A percentile compares a stretch with the other conserved stretches of the same genome.
Evolutionary conservation across 2,329 filamentous ascomycete genomes (phyloP).

Genomic region (Aspergillus fumigatiaffinis): DNA sequence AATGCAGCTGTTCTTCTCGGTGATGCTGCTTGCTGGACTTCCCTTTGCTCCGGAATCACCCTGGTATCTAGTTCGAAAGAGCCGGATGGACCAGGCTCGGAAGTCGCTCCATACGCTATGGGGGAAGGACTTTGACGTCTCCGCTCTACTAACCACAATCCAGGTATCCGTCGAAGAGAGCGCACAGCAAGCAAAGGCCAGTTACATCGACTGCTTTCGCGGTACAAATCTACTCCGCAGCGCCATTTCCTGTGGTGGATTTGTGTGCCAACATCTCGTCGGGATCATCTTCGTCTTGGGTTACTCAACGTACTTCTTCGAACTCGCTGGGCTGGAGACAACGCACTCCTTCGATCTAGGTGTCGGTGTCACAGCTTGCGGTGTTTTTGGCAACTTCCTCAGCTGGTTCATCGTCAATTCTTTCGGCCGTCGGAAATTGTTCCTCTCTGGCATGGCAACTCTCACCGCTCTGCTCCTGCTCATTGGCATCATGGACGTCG

Average conservation of each 20-base stretch:
- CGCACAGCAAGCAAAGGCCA: neutral
- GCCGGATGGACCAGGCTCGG: neutral
- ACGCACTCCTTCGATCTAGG: conserved; percentile 33
- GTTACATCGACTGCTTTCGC: conserved; percentile 25
- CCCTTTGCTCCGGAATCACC: no score
- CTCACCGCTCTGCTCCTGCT: no score
- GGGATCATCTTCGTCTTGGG: conserved; percentile 43
- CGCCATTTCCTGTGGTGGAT: conserved; percentile 42
- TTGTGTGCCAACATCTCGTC: conserved; percentile 41
- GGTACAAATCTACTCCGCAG: conserved; percentile 38
- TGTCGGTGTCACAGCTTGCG: conserved; percentile 19
- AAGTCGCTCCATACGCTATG: neutral
- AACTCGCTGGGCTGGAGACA: conserved; percentile 26
- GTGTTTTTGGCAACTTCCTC: no score
- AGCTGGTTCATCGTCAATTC: no score
- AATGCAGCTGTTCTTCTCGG: no score
- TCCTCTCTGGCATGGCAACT: no score
- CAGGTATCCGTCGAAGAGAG: no score
- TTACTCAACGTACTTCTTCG: conserved; percentile 24
- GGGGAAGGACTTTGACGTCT: neutral
- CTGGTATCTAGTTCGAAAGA: no score
- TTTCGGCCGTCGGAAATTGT: no score
- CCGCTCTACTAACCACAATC: no score
- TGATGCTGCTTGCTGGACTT: no score
- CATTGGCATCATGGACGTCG: conserved; percentile 37